Percentiles rank a stretch among this genome's conserved stretches.
Conservation (phyloP, 1,139 yeast species). For the Kodamaea plutei region DNA sequence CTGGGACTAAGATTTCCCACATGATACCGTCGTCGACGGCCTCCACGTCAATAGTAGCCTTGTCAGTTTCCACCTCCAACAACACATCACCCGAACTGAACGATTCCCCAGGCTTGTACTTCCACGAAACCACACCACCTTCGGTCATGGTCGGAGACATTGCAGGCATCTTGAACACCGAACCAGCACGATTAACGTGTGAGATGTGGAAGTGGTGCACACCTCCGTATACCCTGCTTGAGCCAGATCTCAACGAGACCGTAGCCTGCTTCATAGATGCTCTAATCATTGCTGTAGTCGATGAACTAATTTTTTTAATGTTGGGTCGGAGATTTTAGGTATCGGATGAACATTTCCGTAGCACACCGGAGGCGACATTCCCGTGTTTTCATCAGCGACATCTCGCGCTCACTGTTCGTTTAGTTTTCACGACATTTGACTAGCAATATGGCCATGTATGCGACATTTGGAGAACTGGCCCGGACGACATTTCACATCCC, state of each 20-base stretch:
- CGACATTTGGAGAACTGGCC: no score
- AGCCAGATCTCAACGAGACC: slow-evolving; percentile 10
- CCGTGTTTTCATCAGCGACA: no score
- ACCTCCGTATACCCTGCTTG: slow-evolving; percentile 6
- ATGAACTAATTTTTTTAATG: no score
- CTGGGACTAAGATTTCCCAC: slow-evolving; percentile 67
- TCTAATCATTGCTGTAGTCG: slow-evolving; percentile 15
- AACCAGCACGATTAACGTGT: slow-evolving; percentile 37
- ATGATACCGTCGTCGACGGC: slow-evolving; percentile 88
- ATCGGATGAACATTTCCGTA: no score
- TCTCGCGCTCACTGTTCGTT: no score
- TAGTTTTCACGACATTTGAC: no score
- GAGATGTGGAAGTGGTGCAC: slow-evolving; percentile 21
- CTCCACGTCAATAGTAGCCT: slow-evolving; percentile 90
- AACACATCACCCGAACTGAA: slow-evolving; percentile 84
- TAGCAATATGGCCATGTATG: no score
- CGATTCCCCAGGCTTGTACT: slow-evolving; percentile 73
- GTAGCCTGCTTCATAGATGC: slow-evolving; percentile 10
- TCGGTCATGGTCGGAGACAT: slow-evolving; percentile 99
- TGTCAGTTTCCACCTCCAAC: slow-evolving; percentile 88
- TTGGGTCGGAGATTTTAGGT: no score
- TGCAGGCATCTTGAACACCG: slow-evolving; percentile 88
- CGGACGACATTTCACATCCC: no score
- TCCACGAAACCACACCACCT: slow-evolving; percentile 97
- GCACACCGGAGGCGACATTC: no score